A percentile compares a stretch with the other conserved stretches of the same genome.
These are phyloP conservation scores for Wickerhamiella shivajii DNA, from an alignment of 805 yeast genomes.

Conservation along the genomic window DNA sequence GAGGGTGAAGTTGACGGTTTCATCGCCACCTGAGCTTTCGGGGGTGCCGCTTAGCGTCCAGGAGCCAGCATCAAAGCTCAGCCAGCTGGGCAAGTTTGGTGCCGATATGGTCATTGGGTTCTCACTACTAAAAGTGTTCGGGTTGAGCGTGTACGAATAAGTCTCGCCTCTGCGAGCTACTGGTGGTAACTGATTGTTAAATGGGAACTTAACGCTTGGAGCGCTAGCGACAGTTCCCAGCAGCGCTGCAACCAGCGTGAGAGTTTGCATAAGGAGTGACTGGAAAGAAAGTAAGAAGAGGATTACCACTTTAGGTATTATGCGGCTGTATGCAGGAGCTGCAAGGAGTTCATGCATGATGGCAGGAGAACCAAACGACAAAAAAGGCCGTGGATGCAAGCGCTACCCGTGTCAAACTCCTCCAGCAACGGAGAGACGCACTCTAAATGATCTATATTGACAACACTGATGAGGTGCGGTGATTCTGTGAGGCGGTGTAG, in stretches of 20 bases:
- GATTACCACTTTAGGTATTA: too few species aligned
- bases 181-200: constrained; percentile 70
- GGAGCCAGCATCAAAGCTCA: constrained; percentile 47
- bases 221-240: constrained; percentile 25
- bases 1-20: constrained; percentile 33
- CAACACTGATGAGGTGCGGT: too few species aligned
- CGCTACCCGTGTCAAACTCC: too few species aligned
- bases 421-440: too few species aligned
- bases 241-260: constrained; percentile 7
- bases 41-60: constrained; percentile 59
- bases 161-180: constrained; percentile 58
- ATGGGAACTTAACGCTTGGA: constrained; percentile 59
- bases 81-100: constrained; percentile 59
- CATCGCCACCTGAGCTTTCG: constrained; percentile 28
- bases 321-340: too few species aligned
- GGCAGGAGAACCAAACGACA: too few species aligned
- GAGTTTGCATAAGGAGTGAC: constrained; percentile 6
- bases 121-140: constrained; percentile 47
- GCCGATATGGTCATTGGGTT: constrained; percentile 39
- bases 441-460: too few species aligned
- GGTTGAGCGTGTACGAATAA: constrained; percentile 53
- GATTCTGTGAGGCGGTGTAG: too few species aligned
- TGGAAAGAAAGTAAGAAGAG: too few species aligned
- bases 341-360: too few species aligned
- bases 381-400: too few species aligned